Percentiles rank a stretch among this genome's conserved stretches.
Conservation (phyloP, 2,329 filamentous ascomycete species). For the Diaporthe sp. region DNA sequence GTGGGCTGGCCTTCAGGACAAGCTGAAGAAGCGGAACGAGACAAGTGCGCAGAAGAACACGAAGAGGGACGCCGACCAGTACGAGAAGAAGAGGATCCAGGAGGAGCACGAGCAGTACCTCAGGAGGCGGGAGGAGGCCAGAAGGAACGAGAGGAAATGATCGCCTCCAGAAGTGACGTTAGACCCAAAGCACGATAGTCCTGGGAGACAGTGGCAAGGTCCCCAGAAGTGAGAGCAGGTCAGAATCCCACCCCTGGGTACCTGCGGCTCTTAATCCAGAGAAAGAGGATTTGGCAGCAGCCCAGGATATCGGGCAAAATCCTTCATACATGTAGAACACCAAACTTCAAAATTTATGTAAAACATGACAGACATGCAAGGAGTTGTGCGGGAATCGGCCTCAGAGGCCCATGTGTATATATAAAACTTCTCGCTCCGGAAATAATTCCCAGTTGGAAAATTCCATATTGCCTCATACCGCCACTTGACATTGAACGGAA, state of each 20-base stretch:
- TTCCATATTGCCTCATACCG: too few species aligned
- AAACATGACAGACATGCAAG: neutral
- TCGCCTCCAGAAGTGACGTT: neutral
- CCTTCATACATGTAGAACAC: neutral
- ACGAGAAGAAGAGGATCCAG: slow-evolving; percentile 31
- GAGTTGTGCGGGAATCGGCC: neutral
- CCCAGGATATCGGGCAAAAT: neutral
- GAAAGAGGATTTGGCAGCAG: neutral
- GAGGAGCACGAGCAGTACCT: slow-evolving; percentile 39
- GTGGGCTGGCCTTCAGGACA: slow-evolving; percentile 22
- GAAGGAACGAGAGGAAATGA: slow-evolving; percentile 30
- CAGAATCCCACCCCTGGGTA: neutral
- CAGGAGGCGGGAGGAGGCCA: slow-evolving; percentile 24
- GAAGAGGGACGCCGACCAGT: neutral
- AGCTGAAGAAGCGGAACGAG: slow-evolving; percentile 3
- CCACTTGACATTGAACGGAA: too few species aligned
- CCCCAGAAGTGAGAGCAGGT: neutral
- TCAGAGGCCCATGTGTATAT: too few species aligned
- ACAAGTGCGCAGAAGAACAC: slow-evolving; percentile 4
- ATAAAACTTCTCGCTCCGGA: too few species aligned
- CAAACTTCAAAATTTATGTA: slow-evolving; percentile 18
- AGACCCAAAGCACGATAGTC: neutral
- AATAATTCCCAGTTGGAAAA: too few species aligned
- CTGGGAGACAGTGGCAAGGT: neutral
- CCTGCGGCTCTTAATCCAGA: neutral